These are phyloP conservation scores for Neurospora sp. DNA, from an alignment of 495 filamentous ascomycete species.

Conservation along the genomic window DNA sequence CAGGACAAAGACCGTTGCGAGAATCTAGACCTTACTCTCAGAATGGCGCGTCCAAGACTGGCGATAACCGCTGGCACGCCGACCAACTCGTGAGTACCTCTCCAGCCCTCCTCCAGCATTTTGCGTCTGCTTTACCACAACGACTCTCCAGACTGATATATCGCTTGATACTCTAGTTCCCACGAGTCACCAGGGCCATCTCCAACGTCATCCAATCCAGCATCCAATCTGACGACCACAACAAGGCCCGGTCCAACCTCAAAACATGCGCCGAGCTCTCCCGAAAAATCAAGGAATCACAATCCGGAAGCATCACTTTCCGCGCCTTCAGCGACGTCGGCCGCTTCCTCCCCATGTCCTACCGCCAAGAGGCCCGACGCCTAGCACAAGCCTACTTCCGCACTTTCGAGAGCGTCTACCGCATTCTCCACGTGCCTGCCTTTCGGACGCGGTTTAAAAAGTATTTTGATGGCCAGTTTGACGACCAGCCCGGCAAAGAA, in stretches of 20 bases:
- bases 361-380: conserved; percentile 22
- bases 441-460: conserved; percentile 42
- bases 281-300: background rate
- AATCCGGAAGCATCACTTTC: background rate
- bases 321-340: background rate
- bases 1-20: background rate
- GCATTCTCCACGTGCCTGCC: conserved; percentile 40
- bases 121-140: background rate
- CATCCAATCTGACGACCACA: background rate
- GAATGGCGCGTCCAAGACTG: background rate
- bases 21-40: background rate
- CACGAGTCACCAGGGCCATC: background rate
- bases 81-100: background rate
- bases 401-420: conserved; percentile 41
- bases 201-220: background rate
- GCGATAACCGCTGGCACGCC: background rate
- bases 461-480: conserved; percentile 16
- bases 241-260: background rate
- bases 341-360: background rate
- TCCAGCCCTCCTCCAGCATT: background rate
- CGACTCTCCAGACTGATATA: background rate
- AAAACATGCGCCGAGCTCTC: background rate
- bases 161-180: background rate
- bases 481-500: background rate
- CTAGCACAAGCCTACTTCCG: conserved; percentile 42